Percentiles rank a stretch among this genome's conserved stretches.
phyloP scores from a whole-genome alignment of 345 rosid species.

The Xanthoceras sorbifolium region DNA sequence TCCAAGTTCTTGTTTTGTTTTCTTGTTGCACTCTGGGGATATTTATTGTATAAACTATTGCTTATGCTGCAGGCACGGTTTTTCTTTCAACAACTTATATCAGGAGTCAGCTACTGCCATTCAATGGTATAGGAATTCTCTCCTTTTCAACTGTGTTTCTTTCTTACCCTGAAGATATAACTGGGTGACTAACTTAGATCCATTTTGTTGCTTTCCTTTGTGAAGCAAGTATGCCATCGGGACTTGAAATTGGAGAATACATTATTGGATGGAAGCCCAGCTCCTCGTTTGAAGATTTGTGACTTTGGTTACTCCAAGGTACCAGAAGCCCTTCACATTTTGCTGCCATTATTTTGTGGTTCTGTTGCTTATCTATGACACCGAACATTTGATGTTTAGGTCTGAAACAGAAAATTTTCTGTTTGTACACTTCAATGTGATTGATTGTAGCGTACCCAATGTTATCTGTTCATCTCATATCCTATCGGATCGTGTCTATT shows the following conservation, averaged over 20 bases:
- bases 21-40: background rate
- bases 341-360: background rate
- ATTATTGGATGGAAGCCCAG: conserved; percentile 91
- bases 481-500: background rate
- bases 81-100: conserved; percentile 83
- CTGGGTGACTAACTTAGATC: conserved; percentile 10
- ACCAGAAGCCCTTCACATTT: conserved; percentile 10
- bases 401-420: conserved; percentile 8
- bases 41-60: background rate
- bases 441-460: conserved; percentile 2
- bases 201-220: conserved; percentile 15
- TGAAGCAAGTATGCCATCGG: conserved; percentile 95
- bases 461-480: background rate
- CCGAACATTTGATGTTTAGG: background rate
- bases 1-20: background rate
- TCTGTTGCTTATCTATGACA: conserved; percentile 1
- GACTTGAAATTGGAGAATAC: conserved; percentile 96
- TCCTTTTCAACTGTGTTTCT: conserved; percentile 1
- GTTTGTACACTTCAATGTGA: background rate
- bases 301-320: conserved; percentile 99
- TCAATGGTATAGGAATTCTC: conserved; percentile 51
- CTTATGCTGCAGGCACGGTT: conserved; percentile 61
- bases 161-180: background rate
- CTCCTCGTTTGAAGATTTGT: conserved; percentile 93
- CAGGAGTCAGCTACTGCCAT: conserved; percentile 78